A percentile compares a stretch with the other conserved stretches of the same genome.
Evolutionary conservation across 1,284 basidiomycete genomes (phyloP).

Genomic region (Ustilago nuda): DNA sequence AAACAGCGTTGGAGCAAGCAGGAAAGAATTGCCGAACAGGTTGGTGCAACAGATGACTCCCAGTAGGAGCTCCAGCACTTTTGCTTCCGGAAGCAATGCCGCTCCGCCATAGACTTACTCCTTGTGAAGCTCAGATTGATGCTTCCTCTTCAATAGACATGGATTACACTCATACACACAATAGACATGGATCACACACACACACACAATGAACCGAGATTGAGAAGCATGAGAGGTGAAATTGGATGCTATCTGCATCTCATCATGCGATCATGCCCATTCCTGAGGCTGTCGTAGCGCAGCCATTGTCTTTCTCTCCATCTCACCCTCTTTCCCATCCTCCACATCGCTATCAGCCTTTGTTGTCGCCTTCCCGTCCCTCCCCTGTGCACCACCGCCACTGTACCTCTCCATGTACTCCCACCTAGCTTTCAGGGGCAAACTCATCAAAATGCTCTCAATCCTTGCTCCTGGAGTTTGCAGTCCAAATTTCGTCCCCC

Average conservation of each 20-base stretch:
- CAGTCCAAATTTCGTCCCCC: constrained; percentile 68
- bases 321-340: constrained; percentile 16
- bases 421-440: constrained; percentile 66
- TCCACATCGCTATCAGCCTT: constrained; percentile 10
- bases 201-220: neutral
- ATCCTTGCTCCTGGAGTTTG: constrained; percentile 68
- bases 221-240: neutral
- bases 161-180: neutral
- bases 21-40: constrained; percentile 9
- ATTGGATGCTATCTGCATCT: neutral
- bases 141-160: neutral
- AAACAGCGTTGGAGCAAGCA: neutral
- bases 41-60: constrained; percentile 18
- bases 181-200: neutral
- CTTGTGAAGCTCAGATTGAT: neutral
- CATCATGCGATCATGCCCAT: constrained; percentile 40
- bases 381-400: constrained; percentile 55
- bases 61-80: neutral
- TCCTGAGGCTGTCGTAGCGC: constrained; percentile 57
- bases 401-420: constrained; percentile 65
- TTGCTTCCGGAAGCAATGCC: neutral
- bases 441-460: constrained; percentile 69
- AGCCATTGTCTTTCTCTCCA: constrained; percentile 50
- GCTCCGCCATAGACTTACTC: neutral
- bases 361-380: constrained; percentile 46